Evolutionary conservation across 2,329 filamentous ascomycete genomes (phyloP), one percentile per base, ranked within the genome.

Genomic region (Aspergillus chevalieri): DNA sequence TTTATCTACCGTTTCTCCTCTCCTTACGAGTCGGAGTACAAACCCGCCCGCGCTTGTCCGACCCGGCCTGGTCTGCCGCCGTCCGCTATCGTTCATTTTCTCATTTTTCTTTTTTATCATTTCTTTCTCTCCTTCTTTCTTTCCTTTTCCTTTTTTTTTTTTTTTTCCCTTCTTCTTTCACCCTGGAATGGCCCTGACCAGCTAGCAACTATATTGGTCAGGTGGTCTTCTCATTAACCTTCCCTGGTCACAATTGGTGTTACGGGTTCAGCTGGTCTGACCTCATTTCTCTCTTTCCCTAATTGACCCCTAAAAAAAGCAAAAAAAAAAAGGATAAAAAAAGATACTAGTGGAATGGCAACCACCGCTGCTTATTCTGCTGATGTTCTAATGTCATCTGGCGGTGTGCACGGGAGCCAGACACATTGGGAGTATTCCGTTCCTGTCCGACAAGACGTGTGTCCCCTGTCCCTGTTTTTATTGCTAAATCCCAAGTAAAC

Each of bases 381-480:
- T 57, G 69, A 72, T 65, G 61, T 65, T 57, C 61, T 70, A 66
- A 56, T 64, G 55, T 65, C 68, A 47, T 56, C 68, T 52, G 57
- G 60, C 57, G 63, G 54, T 47, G 59, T 64, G 52, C 66, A 66
- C 51, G 60, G 54, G 47, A 55, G 53, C 50, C 59, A 60, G 46
- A 53, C 55, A 39, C 65, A 63, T 53, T 72, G 69, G 69, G 68
- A 71, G 14, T 70, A 63, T 48, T 59, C 66, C 14, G 67, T 70
- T 45, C 66, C 68, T 10, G 51, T 68, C 42, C 57, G 57, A 42
- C 59, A 59, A 33, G 66, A 69, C 56, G 69, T 72, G 61, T 51
- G 67, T 67, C 33, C 26, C 21, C 24, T 45, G 22, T 38, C 34
- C 43, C 26, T 38, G 14, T 38, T 38, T 10, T 38, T 9, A 14